Base-by-base conservation (phyloP, 148 eudicot species). In the Dianthus caryophyllus region DNA sequence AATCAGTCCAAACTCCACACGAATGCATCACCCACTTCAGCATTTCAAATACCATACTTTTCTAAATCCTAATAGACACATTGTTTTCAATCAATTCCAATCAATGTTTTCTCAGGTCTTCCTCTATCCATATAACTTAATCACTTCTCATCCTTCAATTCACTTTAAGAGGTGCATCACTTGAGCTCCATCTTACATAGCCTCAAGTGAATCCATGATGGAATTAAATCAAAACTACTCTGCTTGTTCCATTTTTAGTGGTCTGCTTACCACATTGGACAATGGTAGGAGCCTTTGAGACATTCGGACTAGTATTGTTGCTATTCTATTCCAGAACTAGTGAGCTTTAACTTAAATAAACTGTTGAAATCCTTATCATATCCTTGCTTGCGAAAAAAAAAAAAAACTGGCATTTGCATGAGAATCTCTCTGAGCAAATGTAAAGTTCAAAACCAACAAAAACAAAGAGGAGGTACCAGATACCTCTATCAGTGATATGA, bases 401-500 rank as follows among this genome's bases (percentile, higher is more conserved):
- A n/a, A n/a, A 15, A 25, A 27, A 55, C 33, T 24, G n/a, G 15
- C 33, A 55, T 55, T 26, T 25, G 31, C 27, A 25, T 55, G 27
- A 55, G 2, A 46, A 11, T 46, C 17, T 46, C 14, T 46, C 17
- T 46, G 49, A 46, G 15, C 24, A 55, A 26, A 25, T 55, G 14
- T 55, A 33, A 55, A 24, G 13, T 59, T 11, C 17, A 30, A 59
- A 16, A 24, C 13, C 43, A 24, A 22, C 22, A 10, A 13, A 63
- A 63, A 63, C 9, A 1, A 55, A 55, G 9, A 25, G 33, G 33
- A 36, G 17, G 66, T 44, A 14, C 15, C 65, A 72, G 58, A 65
- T 85, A 93, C 98, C 91, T 93, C 98, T 72, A 93, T 85, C 63
- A 85, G 80, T 67, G 90, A 84, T 60, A 86, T 76, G 64, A 80